Evolutionary conservation across 2,329 filamentous ascomycete genomes (phyloP).

Genomic region (Ceratocystis papillata): DNA sequence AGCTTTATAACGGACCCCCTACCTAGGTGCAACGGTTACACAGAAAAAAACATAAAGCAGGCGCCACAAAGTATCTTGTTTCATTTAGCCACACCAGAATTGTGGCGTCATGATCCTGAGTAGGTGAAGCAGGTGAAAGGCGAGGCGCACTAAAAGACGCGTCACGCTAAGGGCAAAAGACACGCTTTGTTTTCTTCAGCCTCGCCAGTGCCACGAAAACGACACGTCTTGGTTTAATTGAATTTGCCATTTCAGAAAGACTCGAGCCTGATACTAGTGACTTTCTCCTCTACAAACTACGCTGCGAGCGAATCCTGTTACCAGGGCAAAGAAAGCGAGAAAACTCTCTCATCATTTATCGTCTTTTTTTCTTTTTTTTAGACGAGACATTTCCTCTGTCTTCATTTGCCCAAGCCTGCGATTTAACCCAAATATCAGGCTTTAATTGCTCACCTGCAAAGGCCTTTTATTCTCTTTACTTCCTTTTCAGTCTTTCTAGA

Average conservation of each 20-base stretch:
- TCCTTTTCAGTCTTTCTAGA: not conserved
- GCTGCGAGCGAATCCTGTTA: slow-evolving; percentile 26
- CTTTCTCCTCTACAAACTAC: slow-evolving; percentile 27
- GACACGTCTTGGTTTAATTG: slow-evolving; percentile 34
- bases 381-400: slow-evolving; percentile 27
- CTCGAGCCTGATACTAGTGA: too few species aligned
- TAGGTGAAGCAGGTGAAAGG: too few species aligned
- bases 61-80: not conserved
- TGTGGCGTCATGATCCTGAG: not conserved
- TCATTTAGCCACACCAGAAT: not conserved
- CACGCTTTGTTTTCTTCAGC: slow-evolving; percentile 13
- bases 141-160: slow-evolving; percentile 12
- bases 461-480: not conserved
- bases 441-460: not conserved
- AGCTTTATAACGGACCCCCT: not conserved
- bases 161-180: slow-evolving; percentile 22
- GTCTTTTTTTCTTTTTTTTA: slow-evolving; percentile 30
- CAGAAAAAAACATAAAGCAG: not conserved
- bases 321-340: slow-evolving; percentile 4
- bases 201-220: slow-evolving; percentile 34
- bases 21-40: not conserved
- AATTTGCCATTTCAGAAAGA: slow-evolving; percentile 18
- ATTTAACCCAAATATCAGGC: not conserved
- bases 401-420: not conserved
- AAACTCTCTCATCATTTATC: slow-evolving; percentile 29